Evolutionary conservation across 257 asterid genomes (phyloP).

Genomic region (Cinchona pubescens): DNA sequence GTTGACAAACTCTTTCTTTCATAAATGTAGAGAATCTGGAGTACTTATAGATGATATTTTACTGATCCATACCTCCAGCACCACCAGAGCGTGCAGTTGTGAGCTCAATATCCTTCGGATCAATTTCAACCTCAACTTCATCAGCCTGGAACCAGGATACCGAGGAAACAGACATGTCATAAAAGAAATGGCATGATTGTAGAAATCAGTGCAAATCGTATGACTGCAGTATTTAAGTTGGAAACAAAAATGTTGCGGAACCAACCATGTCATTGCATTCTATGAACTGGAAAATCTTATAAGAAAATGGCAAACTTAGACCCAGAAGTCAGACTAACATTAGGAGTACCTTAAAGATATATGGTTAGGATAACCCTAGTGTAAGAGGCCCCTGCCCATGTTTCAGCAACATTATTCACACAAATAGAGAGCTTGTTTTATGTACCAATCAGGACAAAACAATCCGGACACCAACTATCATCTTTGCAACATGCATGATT

Average conservation of each 20-base stretch:
- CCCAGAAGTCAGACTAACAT: too few species aligned
- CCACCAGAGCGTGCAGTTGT: constrained; percentile 98
- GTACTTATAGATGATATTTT: not conserved
- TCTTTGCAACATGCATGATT: too few species aligned
- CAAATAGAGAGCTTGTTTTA: not conserved
- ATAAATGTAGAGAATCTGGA: not conserved
- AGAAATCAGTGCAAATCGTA: not conserved
- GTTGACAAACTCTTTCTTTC: not conserved
- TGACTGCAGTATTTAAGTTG: not conserved
- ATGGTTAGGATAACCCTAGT: not conserved
- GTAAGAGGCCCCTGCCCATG: not conserved
- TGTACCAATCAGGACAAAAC: too few species aligned
- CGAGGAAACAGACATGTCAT: not conserved
- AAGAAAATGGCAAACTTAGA: not conserved
- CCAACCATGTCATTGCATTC: not conserved
- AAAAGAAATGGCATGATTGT: not conserved
- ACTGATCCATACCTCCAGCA: constrained; percentile 81
- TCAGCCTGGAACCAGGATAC: constrained; percentile 60
- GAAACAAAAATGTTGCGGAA: not conserved
- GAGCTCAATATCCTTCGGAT: constrained; percentile 94
- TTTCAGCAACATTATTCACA: not conserved
- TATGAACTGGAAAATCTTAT: not conserved
- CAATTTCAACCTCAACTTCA: constrained; percentile 97
- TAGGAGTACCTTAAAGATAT: not conserved
- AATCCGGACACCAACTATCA: too few species aligned